phyloP scores from a whole-genome alignment of 1,284 basidiomycete species.

The Mixia osmundae region DNA sequence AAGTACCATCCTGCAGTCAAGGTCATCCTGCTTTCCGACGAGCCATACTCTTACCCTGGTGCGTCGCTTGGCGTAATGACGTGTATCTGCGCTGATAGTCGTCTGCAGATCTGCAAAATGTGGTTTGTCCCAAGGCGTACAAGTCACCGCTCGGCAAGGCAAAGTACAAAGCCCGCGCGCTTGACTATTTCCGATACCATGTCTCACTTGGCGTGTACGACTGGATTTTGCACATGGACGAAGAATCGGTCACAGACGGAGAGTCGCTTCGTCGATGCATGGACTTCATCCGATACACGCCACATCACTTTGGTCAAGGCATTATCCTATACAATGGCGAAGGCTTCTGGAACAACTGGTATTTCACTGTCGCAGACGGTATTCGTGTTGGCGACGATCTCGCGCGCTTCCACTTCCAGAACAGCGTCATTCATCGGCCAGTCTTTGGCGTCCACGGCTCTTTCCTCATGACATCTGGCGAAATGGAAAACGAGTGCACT shows the following conservation, averaged over 20 bases:
- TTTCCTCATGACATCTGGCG: conserved; percentile 25
- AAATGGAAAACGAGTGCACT: conserved; percentile 25
- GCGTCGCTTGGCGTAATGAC: not conserved
- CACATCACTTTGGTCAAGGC: conserved; percentile 25
- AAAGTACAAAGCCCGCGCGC: conserved; percentile 25
- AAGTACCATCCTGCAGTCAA: conserved; percentile 25
- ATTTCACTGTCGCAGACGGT: conserved; percentile 25
- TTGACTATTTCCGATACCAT: conserved; percentile 25
- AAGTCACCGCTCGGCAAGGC: conserved; percentile 23
- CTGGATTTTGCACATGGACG: conserved; percentile 25
- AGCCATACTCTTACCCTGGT: conserved; percentile 20
- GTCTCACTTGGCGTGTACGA: conserved; percentile 24
- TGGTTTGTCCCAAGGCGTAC: conserved; percentile 25
- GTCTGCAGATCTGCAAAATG: conserved; percentile 25
- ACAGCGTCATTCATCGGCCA: conserved; percentile 23
- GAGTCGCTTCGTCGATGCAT: conserved; percentile 24
- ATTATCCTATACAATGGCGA: conserved; percentile 26
- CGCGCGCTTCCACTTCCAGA: conserved; percentile 25
- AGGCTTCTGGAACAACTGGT: conserved; percentile 26
- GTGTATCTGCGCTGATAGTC: not conserved
- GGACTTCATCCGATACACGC: conserved; percentile 24
- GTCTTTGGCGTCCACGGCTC: conserved; percentile 26
- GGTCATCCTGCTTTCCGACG: conserved; percentile 24
- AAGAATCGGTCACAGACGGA: conserved; percentile 25
- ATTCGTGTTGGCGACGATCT: conserved; percentile 26